Percentiles rank a stretch among this genome's conserved stretches.
Conservation (phyloP, 495 filamentous ascomycete genomes). For the Penicillium argentinense region DNA sequence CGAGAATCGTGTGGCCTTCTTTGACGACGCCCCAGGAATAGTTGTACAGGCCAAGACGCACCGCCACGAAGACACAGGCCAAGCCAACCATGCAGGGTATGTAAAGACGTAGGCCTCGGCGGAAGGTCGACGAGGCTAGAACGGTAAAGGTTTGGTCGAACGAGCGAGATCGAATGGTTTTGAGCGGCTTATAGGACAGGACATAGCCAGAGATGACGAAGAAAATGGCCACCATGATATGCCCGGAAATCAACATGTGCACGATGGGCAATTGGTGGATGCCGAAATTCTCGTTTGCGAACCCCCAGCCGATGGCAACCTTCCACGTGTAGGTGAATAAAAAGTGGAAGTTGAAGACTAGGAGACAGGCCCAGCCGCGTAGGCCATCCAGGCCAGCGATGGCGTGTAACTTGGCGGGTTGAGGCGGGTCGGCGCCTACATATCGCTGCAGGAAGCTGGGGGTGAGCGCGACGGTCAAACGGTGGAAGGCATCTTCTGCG, state of each 20-base stretch:
- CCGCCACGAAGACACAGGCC: slow-evolving; percentile 52
- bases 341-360: slow-evolving; percentile 57
- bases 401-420: slow-evolving; percentile 37
- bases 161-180: slow-evolving; percentile 54
- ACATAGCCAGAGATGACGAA: slow-evolving; percentile 73
- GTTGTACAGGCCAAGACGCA: slow-evolving; percentile 51
- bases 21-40: slow-evolving; percentile 40
- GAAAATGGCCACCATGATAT: slow-evolving; percentile 73
- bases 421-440: slow-evolving; percentile 34
- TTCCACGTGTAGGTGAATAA: slow-evolving; percentile 52
- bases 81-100: slow-evolving; percentile 59
- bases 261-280: slow-evolving; percentile 64
- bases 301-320: slow-evolving; percentile 47
- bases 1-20: slow-evolving; percentile 43
- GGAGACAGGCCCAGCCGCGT: slow-evolving; percentile 51
- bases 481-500: slow-evolving; percentile 27
- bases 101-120: slow-evolving; percentile 62
- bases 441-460: slow-evolving; percentile 44
- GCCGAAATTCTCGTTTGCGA: slow-evolving; percentile 49
- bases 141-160: slow-evolving; percentile 48
- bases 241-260: slow-evolving; percentile 61
- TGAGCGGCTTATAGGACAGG: slow-evolving; percentile 63
- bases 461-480: slow-evolving; percentile 34
- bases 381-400: slow-evolving; percentile 52
- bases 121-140: slow-evolving; percentile 62